Evolutionary conservation across 352 stramenopile species (phyloP).

Genomic region (Globisporangium perplexum): DNA sequence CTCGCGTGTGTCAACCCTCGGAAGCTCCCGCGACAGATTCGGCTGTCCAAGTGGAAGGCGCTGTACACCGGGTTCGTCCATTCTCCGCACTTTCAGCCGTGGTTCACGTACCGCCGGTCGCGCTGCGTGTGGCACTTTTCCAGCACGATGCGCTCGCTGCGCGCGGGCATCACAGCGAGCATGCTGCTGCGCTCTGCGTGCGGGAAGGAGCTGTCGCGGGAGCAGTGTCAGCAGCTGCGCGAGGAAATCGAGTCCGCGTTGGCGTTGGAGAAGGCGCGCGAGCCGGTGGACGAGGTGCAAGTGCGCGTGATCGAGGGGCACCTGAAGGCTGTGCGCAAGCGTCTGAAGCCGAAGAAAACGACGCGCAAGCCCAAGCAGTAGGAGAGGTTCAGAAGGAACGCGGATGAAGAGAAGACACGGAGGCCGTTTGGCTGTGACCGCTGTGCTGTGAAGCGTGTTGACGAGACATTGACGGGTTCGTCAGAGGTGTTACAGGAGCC

Average conservation of each 20-base stretch:
- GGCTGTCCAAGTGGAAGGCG: slow-evolving; percentile 54
- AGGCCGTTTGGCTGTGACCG: too few relatives aligned
- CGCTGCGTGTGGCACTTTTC: slow-evolving; percentile 67
- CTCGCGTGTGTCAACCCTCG: slow-evolving; percentile 47
- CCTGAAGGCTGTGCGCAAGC: slow-evolving; percentile 38
- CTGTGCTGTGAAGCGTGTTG: too few relatives aligned
- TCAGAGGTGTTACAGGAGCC: not conserved
- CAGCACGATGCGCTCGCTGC: slow-evolving; percentile 46
- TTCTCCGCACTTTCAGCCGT: slow-evolving; percentile 69
- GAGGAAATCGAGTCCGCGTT: slow-evolving; percentile 42
- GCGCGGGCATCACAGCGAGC: slow-evolving; percentile 30
- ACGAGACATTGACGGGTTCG: not conserved
- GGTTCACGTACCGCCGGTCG: slow-evolving; percentile 65
- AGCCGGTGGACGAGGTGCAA: slow-evolving; percentile 32
- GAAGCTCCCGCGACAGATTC: slow-evolving; percentile 57
- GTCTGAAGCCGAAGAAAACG: slow-evolving; percentile 12
- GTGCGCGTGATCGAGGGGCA: slow-evolving; percentile 41
- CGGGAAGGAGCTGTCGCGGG: slow-evolving; percentile 33
- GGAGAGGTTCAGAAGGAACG: too few relatives aligned
- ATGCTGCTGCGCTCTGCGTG: slow-evolving; percentile 36
- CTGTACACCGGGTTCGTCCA: slow-evolving; percentile 70
- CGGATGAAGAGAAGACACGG: too few relatives aligned
- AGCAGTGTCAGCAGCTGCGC: slow-evolving; percentile 39
- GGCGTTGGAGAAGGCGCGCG: slow-evolving; percentile 23
- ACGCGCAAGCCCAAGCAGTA: slow-evolving; percentile 2